Evolutionary conservation across 306 rosid genomes (phyloP).

Genomic region (Rosa lucieae): DNA sequence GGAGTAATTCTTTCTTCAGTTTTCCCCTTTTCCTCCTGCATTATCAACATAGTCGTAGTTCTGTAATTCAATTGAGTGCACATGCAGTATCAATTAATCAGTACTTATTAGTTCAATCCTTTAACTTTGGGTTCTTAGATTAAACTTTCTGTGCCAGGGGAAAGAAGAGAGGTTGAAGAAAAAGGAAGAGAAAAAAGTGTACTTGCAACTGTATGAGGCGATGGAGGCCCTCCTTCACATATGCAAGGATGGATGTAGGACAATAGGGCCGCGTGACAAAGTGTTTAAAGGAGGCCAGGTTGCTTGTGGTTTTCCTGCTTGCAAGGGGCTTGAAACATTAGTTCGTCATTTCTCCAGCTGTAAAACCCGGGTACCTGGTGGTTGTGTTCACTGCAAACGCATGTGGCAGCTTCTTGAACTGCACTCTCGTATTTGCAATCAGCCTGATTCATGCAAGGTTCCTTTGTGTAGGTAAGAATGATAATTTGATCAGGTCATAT

Average conservation of each 20-base stretch:
- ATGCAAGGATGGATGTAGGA: conserved; percentile 55
- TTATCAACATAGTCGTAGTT: background rate
- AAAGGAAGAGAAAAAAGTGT: conserved; percentile 47
- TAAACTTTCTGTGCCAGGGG: conserved; percentile 29
- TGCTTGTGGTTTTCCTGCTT: conserved; percentile 45
- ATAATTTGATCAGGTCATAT: background rate
- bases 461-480: conserved; percentile 49
- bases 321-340: conserved; percentile 54
- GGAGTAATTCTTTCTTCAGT: background rate
- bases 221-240: conserved; percentile 58
- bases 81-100: background rate
- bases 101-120: background rate
- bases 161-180: conserved; percentile 39
- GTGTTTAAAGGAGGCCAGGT: conserved; percentile 39
- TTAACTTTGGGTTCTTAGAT: background rate
- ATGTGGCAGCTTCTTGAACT: conserved; percentile 65
- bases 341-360: conserved; percentile 54
- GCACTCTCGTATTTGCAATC: conserved; percentile 54
- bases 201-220: conserved; percentile 51
- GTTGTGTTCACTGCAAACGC: conserved; percentile 58
- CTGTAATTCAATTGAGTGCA: background rate
- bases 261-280: conserved; percentile 53
- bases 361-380: conserved; percentile 44
- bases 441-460: conserved; percentile 52
- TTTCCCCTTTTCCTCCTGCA: background rate